Base-by-base conservation (phyloP, 2,329 filamentous ascomycete genomes). In the Xylaria sp. region DNA sequence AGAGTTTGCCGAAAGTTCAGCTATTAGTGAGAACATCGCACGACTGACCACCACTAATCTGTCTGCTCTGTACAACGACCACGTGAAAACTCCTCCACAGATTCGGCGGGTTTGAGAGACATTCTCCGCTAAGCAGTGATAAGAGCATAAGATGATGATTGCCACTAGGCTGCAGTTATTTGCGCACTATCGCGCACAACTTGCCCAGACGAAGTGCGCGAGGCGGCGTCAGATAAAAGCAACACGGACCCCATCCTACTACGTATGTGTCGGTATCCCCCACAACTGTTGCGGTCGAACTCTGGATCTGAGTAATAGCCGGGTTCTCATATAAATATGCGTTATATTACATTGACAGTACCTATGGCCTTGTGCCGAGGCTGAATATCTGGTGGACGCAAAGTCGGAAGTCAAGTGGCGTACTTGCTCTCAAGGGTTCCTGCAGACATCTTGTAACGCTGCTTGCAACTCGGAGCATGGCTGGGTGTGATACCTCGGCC, bases 341-440 rank as follows among this genome's bases (percentile, higher is more conserved):
- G 28, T 39, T 18, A 46, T 50, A 34, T 28, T 20, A n/a, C 31
- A 55, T 6, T 54, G 6, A 31, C 52, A 51, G 37, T 46, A n/a
- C n/a, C n/a, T n/a, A 44, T 57, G 31, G 44, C 52, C 37, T 62
- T 46, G 46, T 34, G 23, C 50, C 51, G 46, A 56, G 59, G 67
- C 60, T 48, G 46, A 64, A 64, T 61, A 61, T n/a, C 44, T 9
- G 34, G 55, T 46, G 20, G 48, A 44, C 48, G 12, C 41, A 25
- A 51, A 41, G 56, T 34, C 25, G 34, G 58, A 60, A 55, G 54
- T 48, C 28, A 59, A 50, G 41, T 65, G 60, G 25, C 28, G 48
- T 15, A 52, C 54, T 57, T 41, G 20, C 54, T 61, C 48, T 31
- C 50, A 56, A 54, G 59, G 63, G 69, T 72, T 69, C 69, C 67